Evolutionary conservation across 208 protist genomes (phyloP).

Genomic region (Borovskyia barvae): DNA sequence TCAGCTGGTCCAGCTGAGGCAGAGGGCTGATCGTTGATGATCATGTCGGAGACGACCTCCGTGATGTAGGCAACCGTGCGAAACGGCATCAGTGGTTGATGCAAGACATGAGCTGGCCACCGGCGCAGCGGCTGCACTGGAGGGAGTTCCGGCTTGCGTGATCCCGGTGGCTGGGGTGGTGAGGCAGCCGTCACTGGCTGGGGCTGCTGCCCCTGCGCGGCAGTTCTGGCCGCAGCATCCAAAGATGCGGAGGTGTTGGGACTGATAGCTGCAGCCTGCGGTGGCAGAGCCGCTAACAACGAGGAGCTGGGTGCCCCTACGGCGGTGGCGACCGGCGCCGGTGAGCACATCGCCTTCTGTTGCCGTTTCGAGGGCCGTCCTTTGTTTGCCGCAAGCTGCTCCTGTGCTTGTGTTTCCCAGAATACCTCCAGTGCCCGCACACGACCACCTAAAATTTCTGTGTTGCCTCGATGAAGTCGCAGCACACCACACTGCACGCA

Average conservation of each 20-base stretch:
- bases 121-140: constrained; percentile 20
- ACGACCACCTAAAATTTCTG: constrained; percentile 45
- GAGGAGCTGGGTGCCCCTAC: too few species aligned
- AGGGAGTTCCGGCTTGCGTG: background rate
- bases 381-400: constrained; percentile 32
- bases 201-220: background rate
- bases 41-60: constrained; percentile 57
- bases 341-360: background rate
- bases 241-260: background rate
- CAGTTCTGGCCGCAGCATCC: background rate
- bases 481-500: constrained; percentile 38
- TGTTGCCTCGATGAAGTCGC: constrained; percentile 44
- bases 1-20: background rate
- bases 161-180: background rate
- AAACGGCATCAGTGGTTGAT: constrained; percentile 28
- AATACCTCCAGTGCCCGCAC: constrained; percentile 51
- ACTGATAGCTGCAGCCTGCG: background rate
- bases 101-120: constrained; percentile 14
- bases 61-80: constrained; percentile 50
- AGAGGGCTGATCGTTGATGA: constrained; percentile 45
- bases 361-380: constrained; percentile 38
- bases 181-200: background rate
- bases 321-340: background rate
- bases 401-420: constrained; percentile 33
- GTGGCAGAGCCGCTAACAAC: background rate